Base-by-base conservation (phyloP, 2,329 filamentous ascomycete species). In the Pseudocercospora pini-densiflorae region DNA sequence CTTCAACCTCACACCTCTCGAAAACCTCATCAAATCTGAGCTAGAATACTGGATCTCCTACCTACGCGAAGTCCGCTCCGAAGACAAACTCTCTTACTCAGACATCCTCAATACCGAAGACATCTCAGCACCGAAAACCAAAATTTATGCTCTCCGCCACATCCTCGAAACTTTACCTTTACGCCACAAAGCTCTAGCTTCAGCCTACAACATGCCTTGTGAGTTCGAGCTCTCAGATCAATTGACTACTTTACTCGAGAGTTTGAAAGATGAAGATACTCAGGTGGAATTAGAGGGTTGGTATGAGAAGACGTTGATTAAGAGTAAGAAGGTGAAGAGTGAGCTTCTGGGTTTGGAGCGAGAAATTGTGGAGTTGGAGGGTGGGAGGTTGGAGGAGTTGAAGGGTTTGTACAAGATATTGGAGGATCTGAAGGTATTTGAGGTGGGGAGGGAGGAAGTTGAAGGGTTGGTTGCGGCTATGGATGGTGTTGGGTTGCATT, bases 81-180 rank as follows among this genome's bases (percentile, higher is more conserved):
- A 31, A 8, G 23, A 29, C 33, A 33, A 55, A 36, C 47, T 33
- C 24, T 24, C 55, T 21, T 61, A 27, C 23, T 19, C 63, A 24
- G 43, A 65, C 29, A 24, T 54, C 36, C 40, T 43, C 16, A 5
- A n/a, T 3, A n/a, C 40, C 36, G 14, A 40, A 3, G 36, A 40
- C 4, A 59, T 60, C n/a, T 57, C 53, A 29, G 29, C 23, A 9
- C n/a, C n/a, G 23, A 27, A 16, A 8, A 10, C 27, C 23, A 43
- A 58, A 24, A 24, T 58, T 9, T 31, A 16, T 5, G 55, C 31
- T 10, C 53, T 70, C 3, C 54, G 31, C 10, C 61, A 68, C 21
- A 45, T 68, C 33, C 63, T 70, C 54, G 68, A 68, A 21, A 64
- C 63, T 4, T 49, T 70, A 16, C 68, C 68, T 16, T 27, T 65